These are phyloP conservation scores for Microdochium bolleyi DNA, from an alignment of 2,329 filamentous ascomycete genomes.

Conservation along the genomic window DNA sequence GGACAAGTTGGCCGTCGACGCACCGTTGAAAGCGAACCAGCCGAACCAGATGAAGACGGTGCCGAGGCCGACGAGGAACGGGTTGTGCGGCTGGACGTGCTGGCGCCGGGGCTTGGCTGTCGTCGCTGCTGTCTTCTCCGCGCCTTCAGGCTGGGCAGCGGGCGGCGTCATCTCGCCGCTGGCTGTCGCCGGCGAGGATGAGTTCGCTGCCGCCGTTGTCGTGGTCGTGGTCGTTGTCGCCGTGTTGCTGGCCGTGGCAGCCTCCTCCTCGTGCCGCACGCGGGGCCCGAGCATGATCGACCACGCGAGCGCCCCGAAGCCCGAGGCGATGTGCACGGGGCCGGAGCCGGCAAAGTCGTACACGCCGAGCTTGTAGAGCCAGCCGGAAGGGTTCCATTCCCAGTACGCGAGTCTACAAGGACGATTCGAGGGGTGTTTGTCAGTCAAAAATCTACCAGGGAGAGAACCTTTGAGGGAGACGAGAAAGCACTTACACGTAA, in stretches of 20 bases:
- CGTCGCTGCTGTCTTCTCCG: background rate
- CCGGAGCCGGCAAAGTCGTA: slow-evolving; percentile 56
- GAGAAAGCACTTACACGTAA: slow-evolving; percentile 24
- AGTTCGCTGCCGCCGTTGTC: slow-evolving; percentile 28
- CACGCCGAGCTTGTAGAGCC: slow-evolving; percentile 52
- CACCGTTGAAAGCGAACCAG: slow-evolving; percentile 47
- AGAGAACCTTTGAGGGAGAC: too few relatives aligned
- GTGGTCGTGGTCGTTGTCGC: slow-evolving; percentile 33
- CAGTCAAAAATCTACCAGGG: too few relatives aligned
- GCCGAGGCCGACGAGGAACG: slow-evolving; percentile 54
- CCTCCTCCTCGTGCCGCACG: background rate
- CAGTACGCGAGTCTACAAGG: slow-evolving; percentile 46
- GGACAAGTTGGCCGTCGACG: slow-evolving; percentile 39
- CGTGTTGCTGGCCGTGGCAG: background rate
- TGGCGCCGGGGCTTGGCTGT: background rate
- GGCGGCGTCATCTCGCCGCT: too few relatives aligned
- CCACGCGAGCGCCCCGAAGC: slow-evolving; percentile 56
- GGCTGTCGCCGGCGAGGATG: too few relatives aligned
- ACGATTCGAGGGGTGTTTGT: too few relatives aligned
- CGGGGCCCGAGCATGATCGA: slow-evolving; percentile 55
- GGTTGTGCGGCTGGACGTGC: slow-evolving; percentile 44
- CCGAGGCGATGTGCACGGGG: slow-evolving; percentile 56
- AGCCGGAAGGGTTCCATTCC: slow-evolving; percentile 61
- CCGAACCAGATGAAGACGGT: slow-evolving; percentile 60
- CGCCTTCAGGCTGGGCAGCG: too few relatives aligned